A percentile compares a stretch with the other conserved stretches of the same genome.
Conservation (phyloP, 331 rosid genomes). For the Telfairia occidentalis region DNA sequence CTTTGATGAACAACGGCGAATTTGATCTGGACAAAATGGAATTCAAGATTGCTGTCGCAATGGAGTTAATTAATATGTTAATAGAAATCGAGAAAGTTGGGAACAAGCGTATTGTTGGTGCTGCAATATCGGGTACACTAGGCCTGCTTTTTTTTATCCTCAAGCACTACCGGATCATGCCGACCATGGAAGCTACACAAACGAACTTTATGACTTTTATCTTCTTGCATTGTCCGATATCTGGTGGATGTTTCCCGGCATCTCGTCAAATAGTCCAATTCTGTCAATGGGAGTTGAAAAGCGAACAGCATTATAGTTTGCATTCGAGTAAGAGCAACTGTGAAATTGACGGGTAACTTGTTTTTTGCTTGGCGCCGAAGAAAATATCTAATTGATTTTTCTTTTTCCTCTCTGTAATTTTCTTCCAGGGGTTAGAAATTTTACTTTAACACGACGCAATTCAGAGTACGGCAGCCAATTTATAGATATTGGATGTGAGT, state of each 20-base stretch:
- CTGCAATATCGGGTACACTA: background rate
- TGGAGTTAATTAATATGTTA: background rate
- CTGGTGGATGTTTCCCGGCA: conserved; percentile 4
- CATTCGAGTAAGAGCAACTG: background rate
- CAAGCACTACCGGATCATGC: conserved; percentile 6
- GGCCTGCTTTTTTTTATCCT: conserved; percentile 11
- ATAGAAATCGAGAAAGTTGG: background rate
- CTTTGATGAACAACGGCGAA: background rate
- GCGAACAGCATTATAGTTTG: conserved; percentile 2
- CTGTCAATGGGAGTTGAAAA: background rate
- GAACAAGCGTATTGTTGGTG: background rate
- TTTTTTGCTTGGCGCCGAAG: background rate
- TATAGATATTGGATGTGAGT: background rate
- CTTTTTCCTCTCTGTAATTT: background rate
- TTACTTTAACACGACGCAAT: background rate
- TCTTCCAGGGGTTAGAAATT: background rate
- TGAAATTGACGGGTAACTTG: background rate
- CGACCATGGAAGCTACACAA: conserved; percentile 4
- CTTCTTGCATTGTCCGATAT: conserved; percentile 6
- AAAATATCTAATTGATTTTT: background rate
- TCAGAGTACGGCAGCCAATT: background rate
- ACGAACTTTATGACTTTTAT: background rate
- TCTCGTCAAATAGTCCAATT: conserved; percentile 4
- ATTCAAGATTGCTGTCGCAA: background rate
- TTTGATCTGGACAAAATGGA: background rate